Evolutionary conservation across 352 stramenopile genomes (phyloP), one percentile per base, ranked within the genome.

Genomic region (Pythium periplocum): DNA sequence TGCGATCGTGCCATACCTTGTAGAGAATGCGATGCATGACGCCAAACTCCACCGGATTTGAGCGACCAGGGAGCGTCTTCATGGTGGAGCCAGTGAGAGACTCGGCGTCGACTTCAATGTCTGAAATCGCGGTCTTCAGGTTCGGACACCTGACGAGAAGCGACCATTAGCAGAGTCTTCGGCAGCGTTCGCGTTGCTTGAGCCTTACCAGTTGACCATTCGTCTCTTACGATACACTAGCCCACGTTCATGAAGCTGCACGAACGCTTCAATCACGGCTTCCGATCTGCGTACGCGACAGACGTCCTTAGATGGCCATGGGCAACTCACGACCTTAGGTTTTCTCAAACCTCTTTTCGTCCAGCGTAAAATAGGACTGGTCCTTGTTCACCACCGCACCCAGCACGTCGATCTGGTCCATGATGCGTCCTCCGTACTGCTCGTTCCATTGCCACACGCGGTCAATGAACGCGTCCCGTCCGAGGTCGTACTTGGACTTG

Each of bases 401-500:
- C 1, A 99, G 72, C 52, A 77, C 76, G 55, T 93, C 75, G 33
- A 99, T 77, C 69, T 99, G 97, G 45, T 83, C 84, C 45, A 96
- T 96, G 66, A 99, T 99, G 35, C 78, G 80, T 12, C 85, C 89
- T 38, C 96, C 97, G 64, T 99, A 99, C 59, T 98, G 86, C 36
- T 97, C 85, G 71, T 99, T 99, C 97, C 97, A 99, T 55, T 97
- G 79, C 96, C 97, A 99, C 12, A 98, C 87, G 55, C 92, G 88
- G 50, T 98, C 72, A 11, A 99, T 74, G 64, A 99, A 99, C 51
- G 90, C 87, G 40, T 99, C 95, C 41, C 97, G 86, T 4, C 97
- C 97, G 33, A 99, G 76, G 61, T 99, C 96, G 67, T 99, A 95
- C 47, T 86, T 78, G 6, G 75, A 88, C 32, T 90, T 61, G 6